Base-by-base conservation (phyloP, 805 yeast species). In the Metschnikowia anglica region DNA sequence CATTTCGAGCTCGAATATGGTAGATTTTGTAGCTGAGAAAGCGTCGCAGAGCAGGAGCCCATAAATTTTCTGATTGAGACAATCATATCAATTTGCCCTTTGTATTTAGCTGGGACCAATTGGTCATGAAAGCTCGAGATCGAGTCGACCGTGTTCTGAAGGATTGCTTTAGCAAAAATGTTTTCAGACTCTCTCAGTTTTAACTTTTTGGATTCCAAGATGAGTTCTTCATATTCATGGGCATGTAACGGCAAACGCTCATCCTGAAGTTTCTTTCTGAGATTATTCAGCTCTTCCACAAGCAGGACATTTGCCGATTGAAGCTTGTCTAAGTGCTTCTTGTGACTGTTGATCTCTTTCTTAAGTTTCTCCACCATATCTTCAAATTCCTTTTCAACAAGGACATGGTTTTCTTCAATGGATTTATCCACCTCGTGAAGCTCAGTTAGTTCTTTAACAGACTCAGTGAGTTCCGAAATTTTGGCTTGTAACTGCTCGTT, bases 341-440 rank as follows among this genome's bases (percentile, higher is more conserved):
- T 33, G 24, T 37, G 37, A 11, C n/a, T 21, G 5, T 10, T n/a
- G 20, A 42, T 27, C 32, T 45, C 44, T 7, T 6, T 25, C n/a
- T 37, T 29, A 7, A 47, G 34, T 12, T 30, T 20, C 11, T 23
- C 28, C 8, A 34, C 34, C 28, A 37, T 16, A 16, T 31, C 34
- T n/a, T 32, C 61, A 11, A 80, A 59, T 19, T 76, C 77, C 3
- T 47, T 43, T 45, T 79, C 81, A 0, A 74, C 61, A 17, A 61
- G 68, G 1, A 53, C 21, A 41, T 74, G 80, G 31, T 59, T 62
- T 9, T 68, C 70, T 41, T 79, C 83, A 23, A 81, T 59, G 35
- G 76, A 77, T 31, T 61, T 66, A 41, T 80, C 79, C 11, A 81
- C 54, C 23, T 67, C 70, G 42, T 73, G 74, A 24, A 81, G 50